A percentile compares a stretch with the other conserved stretches of the same genome.
Conservation (phyloP, 768 basidiomycete species). For the Termitomyces bulborhizus region DNA sequence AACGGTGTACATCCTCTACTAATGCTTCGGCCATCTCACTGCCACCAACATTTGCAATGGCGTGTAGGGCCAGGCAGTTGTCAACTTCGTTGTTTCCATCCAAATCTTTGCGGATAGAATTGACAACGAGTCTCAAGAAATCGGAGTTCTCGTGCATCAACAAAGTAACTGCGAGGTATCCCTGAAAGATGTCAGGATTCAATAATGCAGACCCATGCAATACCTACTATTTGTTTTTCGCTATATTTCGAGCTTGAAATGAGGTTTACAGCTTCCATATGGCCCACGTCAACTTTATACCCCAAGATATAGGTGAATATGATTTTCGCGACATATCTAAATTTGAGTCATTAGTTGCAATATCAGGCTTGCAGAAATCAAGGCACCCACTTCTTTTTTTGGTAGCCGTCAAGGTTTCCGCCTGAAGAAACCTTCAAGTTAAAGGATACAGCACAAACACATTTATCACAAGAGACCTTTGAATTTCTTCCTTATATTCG, state of each 20-base stretch:
- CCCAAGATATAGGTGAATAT: conserved; percentile 99
- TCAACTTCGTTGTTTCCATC: conserved; percentile 92
- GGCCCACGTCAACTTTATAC: conserved; percentile 97
- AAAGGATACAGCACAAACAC: not conserved
- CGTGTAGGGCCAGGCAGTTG: conserved; percentile 95
- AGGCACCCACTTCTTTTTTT: conserved; percentile 77
- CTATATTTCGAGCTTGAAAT: conserved; percentile 94
- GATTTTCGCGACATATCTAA: conserved; percentile 95
- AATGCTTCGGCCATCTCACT: conserved; percentile 98
- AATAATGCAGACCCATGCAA: conserved; percentile 1
- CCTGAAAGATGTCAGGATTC: conserved; percentile 41
- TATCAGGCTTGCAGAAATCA: not conserved
- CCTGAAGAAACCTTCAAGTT: conserved; percentile 34
- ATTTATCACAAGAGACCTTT: conserved; percentile 54
- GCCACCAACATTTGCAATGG: conserved; percentile 96
- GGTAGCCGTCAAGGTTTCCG: conserved; percentile 83
- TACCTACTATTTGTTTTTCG: conserved; percentile 97
- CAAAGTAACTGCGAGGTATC: conserved; percentile 94
- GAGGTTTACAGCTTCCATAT: conserved; percentile 99
- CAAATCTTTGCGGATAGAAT: conserved; percentile 96
- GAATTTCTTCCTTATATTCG: conserved; percentile 98
- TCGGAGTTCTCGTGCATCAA: conserved; percentile 99
- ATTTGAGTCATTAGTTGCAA: not conserved
- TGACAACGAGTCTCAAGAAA: conserved; percentile 92
- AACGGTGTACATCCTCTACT: conserved; percentile 87